Percentiles rank a stretch among this genome's conserved stretches.
phyloP scores from a whole-genome alignment of 768 basidiomycete species.

The Favolaschia claudopus region DNA sequence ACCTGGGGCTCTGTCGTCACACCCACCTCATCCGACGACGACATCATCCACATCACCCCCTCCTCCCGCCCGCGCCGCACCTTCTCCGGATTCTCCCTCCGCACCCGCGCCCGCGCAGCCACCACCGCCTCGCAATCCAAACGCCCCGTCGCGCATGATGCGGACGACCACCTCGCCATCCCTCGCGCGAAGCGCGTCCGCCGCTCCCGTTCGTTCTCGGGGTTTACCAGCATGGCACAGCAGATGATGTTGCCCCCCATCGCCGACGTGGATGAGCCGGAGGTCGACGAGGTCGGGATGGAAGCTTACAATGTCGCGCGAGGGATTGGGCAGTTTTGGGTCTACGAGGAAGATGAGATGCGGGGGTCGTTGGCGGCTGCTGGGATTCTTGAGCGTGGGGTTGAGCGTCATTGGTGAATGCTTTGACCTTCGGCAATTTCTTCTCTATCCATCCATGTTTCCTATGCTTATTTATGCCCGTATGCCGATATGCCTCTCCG shows the following conservation, averaged over 20 bases:
- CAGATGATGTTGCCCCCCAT: neutral
- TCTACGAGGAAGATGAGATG: neutral
- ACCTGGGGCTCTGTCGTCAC: neutral
- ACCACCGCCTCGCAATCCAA: neutral
- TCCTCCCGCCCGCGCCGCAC: neutral
- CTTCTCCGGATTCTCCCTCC: constrained; percentile 19
- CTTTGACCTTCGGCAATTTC: neutral
- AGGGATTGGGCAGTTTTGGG: constrained; percentile 4
- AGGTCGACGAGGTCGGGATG: constrained; percentile 1
- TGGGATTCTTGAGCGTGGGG: constrained; percentile 8
- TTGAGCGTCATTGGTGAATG: neutral
- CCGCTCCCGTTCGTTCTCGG: constrained; percentile 23
- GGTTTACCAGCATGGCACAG: constrained; percentile 21
- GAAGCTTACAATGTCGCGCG: constrained; percentile 12
- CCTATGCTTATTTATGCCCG: neutral
- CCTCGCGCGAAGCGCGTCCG: constrained; percentile 2
- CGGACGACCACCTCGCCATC: constrained; percentile 6
- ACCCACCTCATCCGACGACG: neutral
- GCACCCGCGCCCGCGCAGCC: constrained; percentile 3
- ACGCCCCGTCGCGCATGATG: neutral
- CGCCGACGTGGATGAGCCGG: neutral
- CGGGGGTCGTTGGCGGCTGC: neutral
- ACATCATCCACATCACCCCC: neutral
- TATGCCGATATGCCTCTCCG: too few species aligned
- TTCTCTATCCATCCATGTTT: neutral